Conservation (phyloP, 192 early-diverging fungal genomes). For the Mortierella alpina region DNA sequence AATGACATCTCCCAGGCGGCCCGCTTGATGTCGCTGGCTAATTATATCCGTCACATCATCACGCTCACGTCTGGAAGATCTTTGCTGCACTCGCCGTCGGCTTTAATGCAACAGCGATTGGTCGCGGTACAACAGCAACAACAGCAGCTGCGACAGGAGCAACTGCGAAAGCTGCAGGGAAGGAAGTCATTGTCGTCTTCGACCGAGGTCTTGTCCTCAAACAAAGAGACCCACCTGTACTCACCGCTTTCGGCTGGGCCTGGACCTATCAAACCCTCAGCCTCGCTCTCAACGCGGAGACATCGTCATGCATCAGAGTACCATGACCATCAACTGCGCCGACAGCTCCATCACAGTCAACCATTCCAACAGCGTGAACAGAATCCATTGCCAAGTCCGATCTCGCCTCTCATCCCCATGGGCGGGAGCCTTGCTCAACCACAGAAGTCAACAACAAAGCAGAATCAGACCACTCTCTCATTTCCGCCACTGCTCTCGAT, state of each 20-base stretch:
- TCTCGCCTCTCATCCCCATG: not conserved
- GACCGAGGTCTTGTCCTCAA: not conserved
- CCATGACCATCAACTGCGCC: conserved; percentile 15
- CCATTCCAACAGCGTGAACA: conserved; percentile 8
- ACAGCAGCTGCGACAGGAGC: conserved; percentile 1
- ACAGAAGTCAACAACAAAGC: not conserved
- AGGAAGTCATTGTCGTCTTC: not conserved
- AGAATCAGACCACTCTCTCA: not conserved
- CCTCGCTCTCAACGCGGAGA: conserved; percentile 8
- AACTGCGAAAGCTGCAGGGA: conserved; percentile 17
- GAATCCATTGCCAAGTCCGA: conserved; percentile 14
- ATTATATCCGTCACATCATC: conserved; percentile 51
- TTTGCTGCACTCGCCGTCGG: conserved; percentile 8
- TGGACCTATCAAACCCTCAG: conserved; percentile 36
- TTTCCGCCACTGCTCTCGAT: conserved; percentile 24
- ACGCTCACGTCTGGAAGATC: conserved; percentile 28
- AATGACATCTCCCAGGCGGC: conserved; percentile 24
- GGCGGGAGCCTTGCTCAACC: not conserved
- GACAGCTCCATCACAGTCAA: conserved; percentile 15
- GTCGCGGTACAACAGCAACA: conserved; percentile 9
- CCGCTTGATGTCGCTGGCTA: conserved; percentile 40
- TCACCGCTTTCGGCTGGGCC: conserved; percentile 34
- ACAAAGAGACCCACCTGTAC: not conserved
- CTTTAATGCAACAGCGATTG: conserved; percentile 4
- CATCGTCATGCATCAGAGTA: conserved; percentile 33